These are phyloP conservation scores for Fusarium pininemorale DNA, from an alignment of 2,329 filamentous ascomycete species.

Conservation along the genomic window DNA sequence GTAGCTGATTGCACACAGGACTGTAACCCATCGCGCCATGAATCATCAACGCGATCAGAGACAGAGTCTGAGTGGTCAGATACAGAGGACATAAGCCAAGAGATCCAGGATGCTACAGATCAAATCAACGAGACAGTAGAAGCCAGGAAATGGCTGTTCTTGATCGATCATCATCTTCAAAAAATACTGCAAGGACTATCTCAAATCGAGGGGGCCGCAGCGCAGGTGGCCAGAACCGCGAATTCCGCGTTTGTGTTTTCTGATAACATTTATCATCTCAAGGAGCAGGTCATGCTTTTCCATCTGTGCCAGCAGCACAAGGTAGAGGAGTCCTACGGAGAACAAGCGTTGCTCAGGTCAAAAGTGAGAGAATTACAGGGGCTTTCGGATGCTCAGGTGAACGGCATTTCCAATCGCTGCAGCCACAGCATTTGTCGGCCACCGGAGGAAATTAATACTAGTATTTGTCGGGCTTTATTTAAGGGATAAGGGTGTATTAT, in stretches of 20 bases:
- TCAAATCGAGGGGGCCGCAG: neutral
- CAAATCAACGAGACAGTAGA: neutral
- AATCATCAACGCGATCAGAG: neutral
- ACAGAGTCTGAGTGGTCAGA: neutral
- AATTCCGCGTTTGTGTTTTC: neutral
- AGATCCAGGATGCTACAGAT: neutral
- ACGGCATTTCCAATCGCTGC: neutral
- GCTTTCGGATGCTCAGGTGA: neutral
- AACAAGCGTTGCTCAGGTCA: neutral
- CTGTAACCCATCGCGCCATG: neutral
- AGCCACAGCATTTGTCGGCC: neutral
- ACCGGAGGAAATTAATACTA: neutral
- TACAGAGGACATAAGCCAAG: neutral
- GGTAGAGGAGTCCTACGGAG: neutral
- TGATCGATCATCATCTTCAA: neutral
- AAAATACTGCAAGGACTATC: neutral
- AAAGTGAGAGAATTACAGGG: neutral
- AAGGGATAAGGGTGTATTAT: fast-evolving
- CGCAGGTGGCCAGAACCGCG: neutral
- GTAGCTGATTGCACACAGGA: neutral
- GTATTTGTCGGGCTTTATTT: neutral
- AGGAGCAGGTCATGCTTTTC: neutral
- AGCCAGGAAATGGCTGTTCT: neutral
- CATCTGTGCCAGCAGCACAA: neutral
- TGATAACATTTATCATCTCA: neutral